phyloP scores from a whole-genome alignment of 1,284 basidiomycete genomes.

The Naganishia cerealis region DNA sequence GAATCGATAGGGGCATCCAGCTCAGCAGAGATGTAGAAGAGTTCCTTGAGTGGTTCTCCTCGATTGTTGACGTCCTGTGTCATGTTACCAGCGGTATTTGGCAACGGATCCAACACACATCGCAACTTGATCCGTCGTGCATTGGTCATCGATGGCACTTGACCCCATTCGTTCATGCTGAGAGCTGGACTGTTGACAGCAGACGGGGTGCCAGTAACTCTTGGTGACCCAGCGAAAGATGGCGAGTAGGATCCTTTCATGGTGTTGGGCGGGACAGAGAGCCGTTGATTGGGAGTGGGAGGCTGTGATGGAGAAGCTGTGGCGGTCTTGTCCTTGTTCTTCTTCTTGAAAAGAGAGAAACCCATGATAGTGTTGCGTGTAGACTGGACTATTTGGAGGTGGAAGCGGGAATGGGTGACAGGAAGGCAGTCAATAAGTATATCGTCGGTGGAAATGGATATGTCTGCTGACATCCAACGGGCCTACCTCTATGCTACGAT shows the following conservation, averaged over 20 bases:
- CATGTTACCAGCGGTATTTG: slow-evolving; percentile 5
- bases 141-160: slow-evolving; percentile 6
- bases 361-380: slow-evolving; percentile 6
- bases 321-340: slow-evolving; percentile 23
- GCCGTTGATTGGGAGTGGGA: not conserved
- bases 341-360: slow-evolving; percentile 25
- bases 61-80: slow-evolving; percentile 15
- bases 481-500: not conserved
- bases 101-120: slow-evolving; percentile 22
- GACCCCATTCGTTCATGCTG: slow-evolving; percentile 26
- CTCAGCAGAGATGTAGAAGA: slow-evolving; percentile 43
- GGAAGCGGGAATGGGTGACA: not conserved
- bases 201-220: slow-evolving; percentile 1
- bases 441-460: not conserved
- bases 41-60: slow-evolving; percentile 33
- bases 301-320: not conserved
- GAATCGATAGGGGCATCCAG: slow-evolving; percentile 39
- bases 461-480: not conserved
- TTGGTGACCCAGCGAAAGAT: slow-evolving; percentile 9
- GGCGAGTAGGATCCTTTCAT: slow-evolving; percentile 5
- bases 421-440: slow-evolving; percentile 1
- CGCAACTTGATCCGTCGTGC: slow-evolving; percentile 18
- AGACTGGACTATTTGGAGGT: not conserved
- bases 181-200: slow-evolving; percentile 11
- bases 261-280: not conserved